These are phyloP conservation scores for Inga oerstediana DNA, from an alignment of 306 rosid genomes.

Conservation along the genomic window DNA sequence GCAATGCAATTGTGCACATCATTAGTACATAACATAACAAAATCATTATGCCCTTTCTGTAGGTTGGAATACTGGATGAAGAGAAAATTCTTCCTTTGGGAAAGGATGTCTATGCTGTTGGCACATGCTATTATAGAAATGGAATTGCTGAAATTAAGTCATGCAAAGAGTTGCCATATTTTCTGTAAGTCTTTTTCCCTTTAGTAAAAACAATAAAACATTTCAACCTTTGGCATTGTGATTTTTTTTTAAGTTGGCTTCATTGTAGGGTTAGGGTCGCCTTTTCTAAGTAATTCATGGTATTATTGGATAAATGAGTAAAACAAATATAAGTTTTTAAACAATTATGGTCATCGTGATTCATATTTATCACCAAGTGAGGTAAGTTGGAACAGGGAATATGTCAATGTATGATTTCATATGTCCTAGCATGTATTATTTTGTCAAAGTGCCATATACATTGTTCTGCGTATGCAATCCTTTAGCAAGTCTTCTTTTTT, in stretches of 20 bases:
- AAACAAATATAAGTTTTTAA: conserved; percentile 13
- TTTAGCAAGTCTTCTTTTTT: not conserved
- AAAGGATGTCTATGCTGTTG: conserved; percentile 80
- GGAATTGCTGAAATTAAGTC: conserved; percentile 80
- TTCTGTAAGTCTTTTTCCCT: conserved; percentile 63
- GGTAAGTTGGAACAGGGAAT: conserved; percentile 1
- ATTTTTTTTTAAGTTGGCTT: conserved; percentile 14
- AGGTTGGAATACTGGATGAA: conserved; percentile 90
- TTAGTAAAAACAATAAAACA: conserved; percentile 17
- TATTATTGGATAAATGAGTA: conserved; percentile 7
- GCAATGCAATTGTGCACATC: conserved; percentile 8
- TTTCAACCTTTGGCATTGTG: conserved; percentile 13
- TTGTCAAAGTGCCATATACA: not conserved
- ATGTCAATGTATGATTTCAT: conserved; percentile 10
- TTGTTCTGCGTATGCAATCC: conserved; percentile 5
- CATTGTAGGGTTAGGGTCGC: not conserved
- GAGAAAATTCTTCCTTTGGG: conserved; percentile 92
- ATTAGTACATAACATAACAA: conserved; percentile 25
- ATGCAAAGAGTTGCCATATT: conserved; percentile 81
- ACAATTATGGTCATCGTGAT: conserved; percentile 1
- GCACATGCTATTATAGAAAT: conserved; percentile 59
- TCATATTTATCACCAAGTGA: conserved; percentile 18
- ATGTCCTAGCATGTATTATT: not conserved
- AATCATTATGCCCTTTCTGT: conserved; percentile 41
- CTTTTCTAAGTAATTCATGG: conserved; percentile 16